Conservation (phyloP, 345 rosid species). For the Pugionium dolabratum region DNA sequence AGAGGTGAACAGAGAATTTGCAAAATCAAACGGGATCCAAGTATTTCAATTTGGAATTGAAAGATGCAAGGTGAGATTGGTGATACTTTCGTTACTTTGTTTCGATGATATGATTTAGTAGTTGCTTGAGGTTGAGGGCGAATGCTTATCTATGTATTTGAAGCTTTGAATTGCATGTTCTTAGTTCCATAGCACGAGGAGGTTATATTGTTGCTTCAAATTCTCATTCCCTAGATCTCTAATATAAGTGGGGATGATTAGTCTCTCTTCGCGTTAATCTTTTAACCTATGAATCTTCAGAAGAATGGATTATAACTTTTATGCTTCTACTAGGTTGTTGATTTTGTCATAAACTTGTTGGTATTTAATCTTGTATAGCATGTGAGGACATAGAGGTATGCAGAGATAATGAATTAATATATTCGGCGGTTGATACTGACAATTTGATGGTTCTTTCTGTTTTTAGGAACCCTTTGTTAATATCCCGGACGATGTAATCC, state of each 20-base stretch:
- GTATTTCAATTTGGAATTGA: slow-evolving; percentile 84
- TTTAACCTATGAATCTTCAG: not conserved
- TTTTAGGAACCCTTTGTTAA: slow-evolving; percentile 75
- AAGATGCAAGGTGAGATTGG: slow-evolving; percentile 56
- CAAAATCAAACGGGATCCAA: slow-evolving; percentile 53
- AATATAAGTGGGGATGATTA: not conserved
- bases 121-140: not conserved
- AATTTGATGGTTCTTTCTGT: slow-evolving; percentile 19
- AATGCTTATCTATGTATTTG: slow-evolving; percentile 5
- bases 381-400: not conserved
- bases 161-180: slow-evolving; percentile 1
- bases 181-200: not conserved
- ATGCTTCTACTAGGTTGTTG: not conserved
- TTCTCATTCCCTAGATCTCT: not conserved
- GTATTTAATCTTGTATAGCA: not conserved
- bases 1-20: slow-evolving; percentile 54
- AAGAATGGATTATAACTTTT: slow-evolving; percentile 5
- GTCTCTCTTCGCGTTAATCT: not conserved
- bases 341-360: not conserved
- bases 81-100: not conserved
- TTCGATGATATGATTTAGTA: not conserved
- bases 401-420: not conserved
- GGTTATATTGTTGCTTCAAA: not conserved
- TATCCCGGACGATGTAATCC: slow-evolving; percentile 65
- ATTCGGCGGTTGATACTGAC: not conserved